A percentile compares a stretch with the other conserved stretches of the same genome.
Conservation (phyloP, 805 yeast species). For the Ogataea pilisensis region DNA sequence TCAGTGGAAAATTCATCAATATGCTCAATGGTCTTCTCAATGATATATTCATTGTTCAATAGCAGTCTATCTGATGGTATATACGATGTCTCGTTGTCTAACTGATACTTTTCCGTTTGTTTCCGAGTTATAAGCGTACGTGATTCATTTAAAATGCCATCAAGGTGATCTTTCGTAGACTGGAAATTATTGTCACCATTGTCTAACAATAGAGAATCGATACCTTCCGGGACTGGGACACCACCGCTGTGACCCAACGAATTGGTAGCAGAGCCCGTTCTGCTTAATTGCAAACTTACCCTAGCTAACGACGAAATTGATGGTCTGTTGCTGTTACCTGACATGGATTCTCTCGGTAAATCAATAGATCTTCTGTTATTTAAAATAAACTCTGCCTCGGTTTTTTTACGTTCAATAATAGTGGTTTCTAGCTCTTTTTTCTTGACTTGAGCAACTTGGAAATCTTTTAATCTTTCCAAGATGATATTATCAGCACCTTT, state of each 20-base stretch:
- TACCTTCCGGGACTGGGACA: too few species aligned
- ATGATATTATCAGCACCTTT: constrained; percentile 96
- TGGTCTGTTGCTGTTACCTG: constrained; percentile 6
- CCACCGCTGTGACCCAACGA: too few species aligned
- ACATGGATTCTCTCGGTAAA: constrained; percentile 6
- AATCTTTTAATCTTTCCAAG: constrained; percentile 61
- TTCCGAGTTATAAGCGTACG: constrained; percentile 56
- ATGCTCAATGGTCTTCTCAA: constrained; percentile 84
- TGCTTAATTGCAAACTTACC: constrained; percentile 27
- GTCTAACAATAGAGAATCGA: constrained; percentile 23
- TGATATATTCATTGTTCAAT: constrained; percentile 66
- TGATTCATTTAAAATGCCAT: constrained; percentile 48
- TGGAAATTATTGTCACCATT: constrained; percentile 19
- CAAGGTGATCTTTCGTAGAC: constrained; percentile 44
- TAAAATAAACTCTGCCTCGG: constrained; percentile 73
- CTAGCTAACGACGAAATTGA: constrained; percentile 26
- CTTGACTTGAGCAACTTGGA: constrained; percentile 57
- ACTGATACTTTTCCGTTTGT: constrained; percentile 50
- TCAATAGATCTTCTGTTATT: constrained; percentile 48
- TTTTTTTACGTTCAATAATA: constrained; percentile 59
- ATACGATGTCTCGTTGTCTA: constrained; percentile 32
- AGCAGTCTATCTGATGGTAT: constrained; percentile 54
- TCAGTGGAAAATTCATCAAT: constrained; percentile 93
- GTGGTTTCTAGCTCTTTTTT: constrained; percentile 56
- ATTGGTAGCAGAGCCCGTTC: constrained; percentile 29